These are phyloP conservation scores for Picea glauca DNA, from an alignment of 75 land plant species.

Conservation along the genomic window DNA sequence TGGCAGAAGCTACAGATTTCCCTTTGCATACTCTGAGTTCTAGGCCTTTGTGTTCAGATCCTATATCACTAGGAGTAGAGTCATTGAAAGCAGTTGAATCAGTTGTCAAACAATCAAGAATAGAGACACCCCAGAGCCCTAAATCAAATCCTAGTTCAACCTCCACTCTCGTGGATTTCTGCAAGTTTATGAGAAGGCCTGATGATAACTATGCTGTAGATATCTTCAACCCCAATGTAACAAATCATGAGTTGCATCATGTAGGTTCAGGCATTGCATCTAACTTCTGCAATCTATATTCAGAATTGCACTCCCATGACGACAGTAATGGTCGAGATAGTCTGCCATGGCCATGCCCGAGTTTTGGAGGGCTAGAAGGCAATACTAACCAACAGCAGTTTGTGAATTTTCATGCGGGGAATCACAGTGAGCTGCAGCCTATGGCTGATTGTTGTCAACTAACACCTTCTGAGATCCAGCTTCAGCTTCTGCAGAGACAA, in stretches of 20 bases:
- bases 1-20: slow-evolving; percentile 26
- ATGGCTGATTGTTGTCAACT: slow-evolving; percentile 10
- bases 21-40: slow-evolving; percentile 12
- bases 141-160: neutral
- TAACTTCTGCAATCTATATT: too few species aligned
- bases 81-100: slow-evolving; percentile 49
- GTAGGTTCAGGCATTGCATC: slow-evolving; percentile 15
- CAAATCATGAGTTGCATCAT: neutral
- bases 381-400: neutral
- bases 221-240: neutral
- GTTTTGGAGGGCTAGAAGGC: slow-evolving; percentile 4
- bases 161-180: slow-evolving; percentile 11
- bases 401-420: neutral
- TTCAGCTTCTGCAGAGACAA: slow-evolving; percentile 28
- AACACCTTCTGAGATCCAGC: slow-evolving; percentile 32
- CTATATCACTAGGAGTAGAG: slow-evolving; percentile 23
- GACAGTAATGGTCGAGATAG: neutral
- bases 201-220: neutral
- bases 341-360: neutral
- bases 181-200: neutral
- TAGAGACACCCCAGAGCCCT: slow-evolving; percentile 11
- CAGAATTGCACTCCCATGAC: neutral
- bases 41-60: slow-evolving; percentile 23
- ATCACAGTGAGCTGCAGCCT: slow-evolving; percentile 1
- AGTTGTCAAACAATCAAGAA: slow-evolving; percentile 38